Percentiles rank a stretch among this genome's conserved stretches.
These are phyloP conservation scores for Apiosordaria backusii DNA, from an alignment of 495 filamentous ascomycete species.

Conservation along the genomic window DNA sequence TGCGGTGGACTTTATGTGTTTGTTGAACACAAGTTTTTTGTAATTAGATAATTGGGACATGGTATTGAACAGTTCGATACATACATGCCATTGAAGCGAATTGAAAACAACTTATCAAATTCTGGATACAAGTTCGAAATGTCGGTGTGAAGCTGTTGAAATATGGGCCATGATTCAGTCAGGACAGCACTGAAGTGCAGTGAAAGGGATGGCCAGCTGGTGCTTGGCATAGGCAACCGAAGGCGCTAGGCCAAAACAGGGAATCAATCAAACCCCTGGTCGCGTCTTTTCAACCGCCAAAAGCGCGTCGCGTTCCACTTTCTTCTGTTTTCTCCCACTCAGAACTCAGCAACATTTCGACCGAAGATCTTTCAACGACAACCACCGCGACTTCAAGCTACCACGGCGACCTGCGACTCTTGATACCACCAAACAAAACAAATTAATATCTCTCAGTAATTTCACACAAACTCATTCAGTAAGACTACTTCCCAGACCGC, in stretches of 20 bases:
- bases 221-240: background rate
- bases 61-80: background rate
- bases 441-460: background rate
- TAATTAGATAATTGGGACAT: conserved; percentile 22
- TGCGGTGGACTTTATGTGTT: conserved; percentile 5
- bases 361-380: conserved; percentile 5
- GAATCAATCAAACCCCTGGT: conserved; percentile 29
- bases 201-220: too few species aligned
- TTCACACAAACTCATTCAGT: conserved; percentile 16
- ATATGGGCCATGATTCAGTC: background rate
- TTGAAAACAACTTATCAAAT: conserved; percentile 2
- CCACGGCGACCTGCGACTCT: background rate
- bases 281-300: conserved; percentile 22
- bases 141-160: background rate
- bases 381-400: background rate
- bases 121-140: too few species aligned
- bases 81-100: conserved; percentile 1
- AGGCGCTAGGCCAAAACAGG: conserved; percentile 15
- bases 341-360: conserved; percentile 13
- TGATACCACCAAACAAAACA: background rate
- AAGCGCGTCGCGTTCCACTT: conserved; percentile 24
- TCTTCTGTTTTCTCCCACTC: conserved; percentile 11
- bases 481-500: background rate
- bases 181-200: background rate
- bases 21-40: conserved; percentile 12